phyloP scores from a whole-genome alignment of 2,329 filamentous ascomycete genomes.

The Fusarium nelsonii region DNA sequence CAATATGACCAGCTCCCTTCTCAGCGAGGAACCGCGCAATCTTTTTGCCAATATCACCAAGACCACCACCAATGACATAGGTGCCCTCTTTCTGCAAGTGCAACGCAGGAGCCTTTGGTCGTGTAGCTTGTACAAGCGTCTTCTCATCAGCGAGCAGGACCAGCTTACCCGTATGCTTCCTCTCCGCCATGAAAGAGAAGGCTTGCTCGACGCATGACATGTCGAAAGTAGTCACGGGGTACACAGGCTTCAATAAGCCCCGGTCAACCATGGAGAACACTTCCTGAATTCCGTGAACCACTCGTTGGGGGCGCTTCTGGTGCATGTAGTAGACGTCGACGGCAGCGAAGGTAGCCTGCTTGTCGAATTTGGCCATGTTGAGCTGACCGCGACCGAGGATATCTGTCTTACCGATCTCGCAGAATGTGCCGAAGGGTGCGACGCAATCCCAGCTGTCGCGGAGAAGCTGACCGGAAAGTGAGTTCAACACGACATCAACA shows the following conservation, averaged over 20 bases:
- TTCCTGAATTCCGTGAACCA: constrained; percentile 4
- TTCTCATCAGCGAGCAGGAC: background rate
- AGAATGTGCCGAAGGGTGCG: constrained; percentile 7
- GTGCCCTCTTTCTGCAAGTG: background rate
- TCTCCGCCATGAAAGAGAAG: background rate
- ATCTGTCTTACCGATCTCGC: constrained; percentile 10
- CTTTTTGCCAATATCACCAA: constrained; percentile 11
- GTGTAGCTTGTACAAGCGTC: constrained; percentile 1
- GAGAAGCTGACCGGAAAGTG: background rate
- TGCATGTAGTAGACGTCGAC: constrained; percentile 7
- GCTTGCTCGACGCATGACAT: constrained; percentile 3
- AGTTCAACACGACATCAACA: constrained; percentile 3
- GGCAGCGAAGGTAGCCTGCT: constrained; percentile 4
- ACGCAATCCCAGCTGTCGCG: constrained; percentile 10
- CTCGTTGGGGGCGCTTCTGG: background rate
- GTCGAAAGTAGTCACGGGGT: background rate
- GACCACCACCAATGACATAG: constrained; percentile 5
- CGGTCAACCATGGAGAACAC: background rate
- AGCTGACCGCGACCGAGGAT: constrained; percentile 1
- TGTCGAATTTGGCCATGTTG: constrained; percentile 7
- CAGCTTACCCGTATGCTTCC: constrained; percentile 5
- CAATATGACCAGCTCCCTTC: constrained; percentile 5
- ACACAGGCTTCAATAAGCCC: background rate
- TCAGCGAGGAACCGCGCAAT: background rate
- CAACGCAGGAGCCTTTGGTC: background rate